Conservation (phyloP, 495 filamentous ascomycete genomes). For the Penicillium roqueforti region DNA sequence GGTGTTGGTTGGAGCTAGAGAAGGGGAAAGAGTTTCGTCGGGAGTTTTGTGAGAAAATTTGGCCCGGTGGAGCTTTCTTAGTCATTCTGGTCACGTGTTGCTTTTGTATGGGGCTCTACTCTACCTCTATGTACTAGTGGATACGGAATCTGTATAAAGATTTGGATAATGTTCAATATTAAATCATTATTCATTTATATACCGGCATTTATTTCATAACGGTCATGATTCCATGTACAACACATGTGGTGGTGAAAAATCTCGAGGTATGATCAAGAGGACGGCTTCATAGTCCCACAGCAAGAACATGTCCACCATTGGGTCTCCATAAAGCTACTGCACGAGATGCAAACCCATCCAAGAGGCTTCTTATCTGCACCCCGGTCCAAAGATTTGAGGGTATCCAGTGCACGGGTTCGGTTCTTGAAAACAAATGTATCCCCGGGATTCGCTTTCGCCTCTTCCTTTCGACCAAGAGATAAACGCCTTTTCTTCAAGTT, state of each 20-base stretch:
- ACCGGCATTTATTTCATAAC: neutral
- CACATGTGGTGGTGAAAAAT: neutral
- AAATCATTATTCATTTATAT: neutral
- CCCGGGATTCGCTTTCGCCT: conserved; percentile 11
- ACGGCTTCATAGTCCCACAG: conserved; percentile 65
- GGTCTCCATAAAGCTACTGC: conserved; percentile 61
- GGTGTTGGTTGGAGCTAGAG: conserved; percentile 6
- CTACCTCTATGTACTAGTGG: neutral
- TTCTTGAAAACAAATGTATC: conserved; percentile 34
- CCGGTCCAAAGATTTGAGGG: conserved; percentile 36
- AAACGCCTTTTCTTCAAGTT: conserved; percentile 25
- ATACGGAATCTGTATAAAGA: neutral
- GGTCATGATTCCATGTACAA: neutral
- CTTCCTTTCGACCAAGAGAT: conserved; percentile 3
- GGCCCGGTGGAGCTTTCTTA: conserved; percentile 11
- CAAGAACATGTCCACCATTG: conserved; percentile 76
- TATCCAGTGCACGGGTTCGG: conserved; percentile 33
- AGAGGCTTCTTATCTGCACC: conserved; percentile 45
- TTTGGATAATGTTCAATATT: neutral
- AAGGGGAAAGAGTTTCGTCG: conserved; percentile 6
- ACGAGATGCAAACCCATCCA: conserved; percentile 66
- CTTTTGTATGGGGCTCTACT: neutral
- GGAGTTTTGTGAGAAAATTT: conserved; percentile 11
- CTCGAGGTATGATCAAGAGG: conserved; percentile 33
- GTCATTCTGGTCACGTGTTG: conserved; percentile 12